phyloP scores from a whole-genome alignment of 1,284 basidiomycete species.

The Microbotryomycetes sp. region DNA sequence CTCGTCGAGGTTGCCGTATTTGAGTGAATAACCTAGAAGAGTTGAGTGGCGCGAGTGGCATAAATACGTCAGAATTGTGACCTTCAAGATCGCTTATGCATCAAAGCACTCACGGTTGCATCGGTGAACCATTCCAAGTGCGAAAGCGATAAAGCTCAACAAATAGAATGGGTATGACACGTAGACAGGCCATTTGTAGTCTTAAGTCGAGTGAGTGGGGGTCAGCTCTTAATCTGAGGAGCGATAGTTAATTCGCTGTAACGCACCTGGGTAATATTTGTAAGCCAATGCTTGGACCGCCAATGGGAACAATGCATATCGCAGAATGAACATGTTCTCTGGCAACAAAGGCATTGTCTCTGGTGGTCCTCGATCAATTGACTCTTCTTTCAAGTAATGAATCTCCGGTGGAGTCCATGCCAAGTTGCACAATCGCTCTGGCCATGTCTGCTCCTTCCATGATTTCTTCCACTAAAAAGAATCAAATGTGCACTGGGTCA shows the following conservation, averaged over 20 bases:
- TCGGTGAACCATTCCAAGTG: slow-evolving; percentile 3
- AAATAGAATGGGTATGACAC: slow-evolving; percentile 19
- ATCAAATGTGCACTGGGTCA: not conserved
- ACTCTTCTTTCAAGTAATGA: slow-evolving; percentile 19
- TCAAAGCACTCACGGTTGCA: slow-evolving; percentile 3
- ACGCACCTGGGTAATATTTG: slow-evolving; percentile 11
- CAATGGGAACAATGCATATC: slow-evolving; percentile 7
- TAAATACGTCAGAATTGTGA: not conserved
- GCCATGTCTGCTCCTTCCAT: slow-evolving; percentile 8
- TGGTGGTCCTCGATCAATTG: slow-evolving; percentile 18
- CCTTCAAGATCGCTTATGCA: not conserved
- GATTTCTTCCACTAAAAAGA: slow-evolving; percentile 9
- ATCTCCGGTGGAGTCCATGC: slow-evolving; percentile 16
- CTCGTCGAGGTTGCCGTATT: slow-evolving; percentile 1
- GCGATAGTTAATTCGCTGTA: no score
- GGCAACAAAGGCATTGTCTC: slow-evolving; percentile 2
- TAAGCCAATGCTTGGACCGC: slow-evolving; percentile 7
- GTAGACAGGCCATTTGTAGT: slow-evolving; percentile 16
- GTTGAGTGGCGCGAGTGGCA: not conserved
- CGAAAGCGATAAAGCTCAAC: slow-evolving; percentile 7
- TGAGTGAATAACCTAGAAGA: not conserved
- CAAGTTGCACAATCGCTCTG: slow-evolving; percentile 18
- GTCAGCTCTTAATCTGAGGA: no score
- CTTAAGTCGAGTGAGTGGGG: not conserved
- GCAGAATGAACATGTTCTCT: slow-evolving; percentile 20